Evolutionary conservation across 192 early-diverging fungal species (phyloP).

Genomic region (Coemansia pectinata): DNA sequence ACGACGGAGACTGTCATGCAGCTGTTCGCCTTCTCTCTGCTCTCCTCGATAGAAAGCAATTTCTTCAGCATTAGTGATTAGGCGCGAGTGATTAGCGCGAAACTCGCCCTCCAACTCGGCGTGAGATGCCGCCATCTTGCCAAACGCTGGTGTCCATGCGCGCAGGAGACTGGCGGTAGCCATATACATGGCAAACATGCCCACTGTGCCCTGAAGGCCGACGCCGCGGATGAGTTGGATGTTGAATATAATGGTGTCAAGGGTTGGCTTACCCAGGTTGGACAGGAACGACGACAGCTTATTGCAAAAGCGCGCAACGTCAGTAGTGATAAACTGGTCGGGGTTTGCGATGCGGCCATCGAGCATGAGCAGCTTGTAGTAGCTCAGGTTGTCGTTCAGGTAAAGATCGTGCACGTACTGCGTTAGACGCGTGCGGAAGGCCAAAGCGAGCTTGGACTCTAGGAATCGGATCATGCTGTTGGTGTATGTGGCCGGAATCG

Average conservation of each 20-base stretch:
- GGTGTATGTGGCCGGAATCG: slow-evolving; percentile 94
- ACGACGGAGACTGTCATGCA: slow-evolving; percentile 72
- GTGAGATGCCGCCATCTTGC: slow-evolving; percentile 89
- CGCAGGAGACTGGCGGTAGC: slow-evolving; percentile 77
- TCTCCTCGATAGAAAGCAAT: slow-evolving; percentile 91
- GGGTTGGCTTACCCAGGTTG: slow-evolving; percentile 91
- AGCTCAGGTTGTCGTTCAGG: slow-evolving; percentile 83
- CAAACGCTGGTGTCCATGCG: slow-evolving; percentile 90
- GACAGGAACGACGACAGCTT: slow-evolving; percentile 85
- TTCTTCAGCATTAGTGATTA: slow-evolving; percentile 97
- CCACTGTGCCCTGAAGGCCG: slow-evolving; percentile 80
- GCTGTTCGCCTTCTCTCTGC: slow-evolving; percentile 74
- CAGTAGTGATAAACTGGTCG: slow-evolving; percentile 87
- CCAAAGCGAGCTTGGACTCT: slow-evolving; percentile 65
- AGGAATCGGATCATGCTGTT: slow-evolving; percentile 86
- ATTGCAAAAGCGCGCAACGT: slow-evolving; percentile 89
- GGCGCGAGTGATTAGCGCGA: slow-evolving; percentile 89
- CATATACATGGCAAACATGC: slow-evolving; percentile 78
- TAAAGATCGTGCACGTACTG: slow-evolving; percentile 88
- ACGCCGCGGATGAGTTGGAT: slow-evolving; percentile 83
- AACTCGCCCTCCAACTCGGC: slow-evolving; percentile 92
- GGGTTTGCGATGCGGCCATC: slow-evolving; percentile 88
- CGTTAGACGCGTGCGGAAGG: slow-evolving; percentile 85
- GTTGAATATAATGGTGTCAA: slow-evolving; percentile 95
- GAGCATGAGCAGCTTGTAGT: slow-evolving; percentile 89